Percentiles rank a stretch among this genome's conserved stretches.
These are phyloP conservation scores for Trichoderma aggressivum DNA, from an alignment of 2,329 filamentous ascomycete species.

Conservation along the genomic window DNA sequence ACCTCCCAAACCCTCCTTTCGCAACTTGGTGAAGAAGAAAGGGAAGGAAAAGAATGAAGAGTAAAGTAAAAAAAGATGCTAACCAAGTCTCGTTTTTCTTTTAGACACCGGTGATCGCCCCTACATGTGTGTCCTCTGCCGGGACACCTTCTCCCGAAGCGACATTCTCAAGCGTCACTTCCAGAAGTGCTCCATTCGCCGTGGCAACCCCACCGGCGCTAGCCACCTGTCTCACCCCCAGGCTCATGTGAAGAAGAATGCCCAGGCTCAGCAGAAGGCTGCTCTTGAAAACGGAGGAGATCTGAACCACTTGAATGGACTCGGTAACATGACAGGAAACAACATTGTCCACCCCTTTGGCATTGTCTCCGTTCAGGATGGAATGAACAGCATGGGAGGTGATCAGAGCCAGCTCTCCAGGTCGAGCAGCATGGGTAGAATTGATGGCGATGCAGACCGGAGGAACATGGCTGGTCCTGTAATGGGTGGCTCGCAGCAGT, in stretches of 20 bases:
- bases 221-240: conserved; percentile 93
- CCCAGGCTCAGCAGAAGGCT: conserved; percentile 58
- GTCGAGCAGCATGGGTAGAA: conserved; percentile 57
- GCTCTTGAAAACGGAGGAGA: conserved; percentile 52
- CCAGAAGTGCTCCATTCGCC: conserved; percentile 95
- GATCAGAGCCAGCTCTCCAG: conserved; percentile 61
- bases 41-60: background rate
- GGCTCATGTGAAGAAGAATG: conserved; percentile 79
- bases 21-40: background rate
- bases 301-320: conserved; percentile 58
- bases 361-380: conserved; percentile 55
- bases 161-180: conserved; percentile 99
- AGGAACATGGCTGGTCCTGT: conserved; percentile 52
- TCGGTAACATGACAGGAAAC: conserved; percentile 56
- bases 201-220: conserved; percentile 91
- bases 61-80: too few species aligned
- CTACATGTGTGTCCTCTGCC: conserved; percentile 97
- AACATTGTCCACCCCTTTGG: conserved; percentile 57
- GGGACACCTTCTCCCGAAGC: conserved; percentile 95
- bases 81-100: background rate
- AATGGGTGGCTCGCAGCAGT: conserved; percentile 52
- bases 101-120: conserved; percentile 94
- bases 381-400: conserved; percentile 57
- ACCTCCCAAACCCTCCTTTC: background rate
- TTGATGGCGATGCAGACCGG: conserved; percentile 55